Evolutionary conservation across 805 yeast genomes (phyloP), one percentile per base, ranked within the genome.

Genomic region (Blastobotrys chiropterorum): DNA sequence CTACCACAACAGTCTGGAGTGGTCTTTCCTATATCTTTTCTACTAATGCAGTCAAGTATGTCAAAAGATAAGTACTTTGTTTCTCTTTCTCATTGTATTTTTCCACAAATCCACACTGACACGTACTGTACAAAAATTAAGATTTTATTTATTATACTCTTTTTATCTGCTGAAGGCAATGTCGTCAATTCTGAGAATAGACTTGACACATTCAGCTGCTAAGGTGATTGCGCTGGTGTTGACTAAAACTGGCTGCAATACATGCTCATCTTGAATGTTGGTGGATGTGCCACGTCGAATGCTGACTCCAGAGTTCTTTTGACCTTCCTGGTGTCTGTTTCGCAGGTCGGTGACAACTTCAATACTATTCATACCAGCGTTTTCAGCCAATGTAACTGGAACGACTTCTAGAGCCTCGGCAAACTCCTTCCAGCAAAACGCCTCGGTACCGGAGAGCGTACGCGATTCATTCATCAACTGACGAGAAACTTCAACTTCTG

Each of bases 201-300:
- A 86, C 73, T 94, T 95, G 53, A 92, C 98, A 59, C 96, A 86
- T 74, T 94, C 99, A 17, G 97, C 85, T 31, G 98, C 97, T 61
- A 94, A 79, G 13, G 95, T 83, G 53, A 94, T 84, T 47, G 98
- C 97, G 70, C 96, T 87, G 16, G 94, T 90, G 67, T 85, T 86
- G 49, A 94, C 99, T 67, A 94, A 76, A 7, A 90, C 95, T 2
- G 99, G 99, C 71, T 94, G 99, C 64, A 94, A 74, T 52, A 94
- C 97, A 67, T 94, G 95, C 71, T 94, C 99, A 49, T 86, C 88
- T 61, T 76, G 87, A 30, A 96, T 89, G 68, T 92, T 89, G 44
- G 90, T 81, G 40, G 98, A 87, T 46, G 96, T 95, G 0, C 96
- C 84, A 66, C 97, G 83, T 71, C 97, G 82, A 50, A 90, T 96